Evolutionary conservation across 148 eudicot genomes (phyloP), one percentile per base, ranked within the genome.

Genomic region (Silene uniflora): DNA sequence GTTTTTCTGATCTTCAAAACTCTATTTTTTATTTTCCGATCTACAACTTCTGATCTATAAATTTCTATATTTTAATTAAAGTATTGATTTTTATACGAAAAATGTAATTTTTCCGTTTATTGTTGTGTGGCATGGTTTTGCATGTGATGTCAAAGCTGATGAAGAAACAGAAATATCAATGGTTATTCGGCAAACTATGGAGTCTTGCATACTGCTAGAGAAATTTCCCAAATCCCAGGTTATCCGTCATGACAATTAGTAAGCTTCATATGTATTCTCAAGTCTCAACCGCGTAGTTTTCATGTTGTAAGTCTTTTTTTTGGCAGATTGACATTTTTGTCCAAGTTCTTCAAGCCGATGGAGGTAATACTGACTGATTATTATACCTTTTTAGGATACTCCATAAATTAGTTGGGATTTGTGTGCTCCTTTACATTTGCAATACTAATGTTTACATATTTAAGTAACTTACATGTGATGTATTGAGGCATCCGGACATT

Each of bases 271-370:
- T 46, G 6, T 61, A 39, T 46, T 69, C 7, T 10, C 18, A 46
- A 24, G 47, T 69, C 18, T 10, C 12, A 35, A 62, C 27, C 69
- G 64, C 59, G 29, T 72, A 63, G 66, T 64, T 52, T 58, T 24
- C 18, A 47, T 22, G 52, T 42, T 71, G 5, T 69, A 73, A 75
- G 14, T 13, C 3, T 18, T 16, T 24, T 44, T 8, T 62, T 83
- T 84, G 81, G 77, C 89, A 94, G 97, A 94, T 94, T 76, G 98
- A 94, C 83, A 91, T 94, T 58, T 90, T 90, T 79, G 97, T 94
- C 55, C 98, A 94, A 87, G 98, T 94, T 85, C 98, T 94, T 65
- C 93, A 91, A 87, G 98, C 98, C 62, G 98, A 94, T 81, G 98
- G 98, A 83, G 97, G 98, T 91, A 85, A 24, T 69, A 56, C 52